Evolutionary conservation across 192 early-diverging fungal species (phyloP).

Genomic region (Linnemannia elongata): DNA sequence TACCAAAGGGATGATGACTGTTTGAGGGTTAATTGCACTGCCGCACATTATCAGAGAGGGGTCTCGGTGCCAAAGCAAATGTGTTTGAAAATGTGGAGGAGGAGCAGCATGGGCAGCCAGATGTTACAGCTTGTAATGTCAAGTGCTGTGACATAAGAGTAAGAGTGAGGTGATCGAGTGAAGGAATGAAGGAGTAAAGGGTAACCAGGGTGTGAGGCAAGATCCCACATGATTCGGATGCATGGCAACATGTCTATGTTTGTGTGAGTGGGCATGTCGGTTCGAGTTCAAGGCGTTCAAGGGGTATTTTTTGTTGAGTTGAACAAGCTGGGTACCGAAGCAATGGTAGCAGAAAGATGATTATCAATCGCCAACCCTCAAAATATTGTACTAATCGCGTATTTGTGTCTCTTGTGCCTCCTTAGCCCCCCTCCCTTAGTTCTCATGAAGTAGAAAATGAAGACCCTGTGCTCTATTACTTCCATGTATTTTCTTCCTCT

Average conservation of each 20-base stretch:
- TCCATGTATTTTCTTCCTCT: neutral
- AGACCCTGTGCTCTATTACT: neutral
- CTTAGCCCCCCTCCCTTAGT: neutral
- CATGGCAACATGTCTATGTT: neutral
- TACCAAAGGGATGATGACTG: neutral
- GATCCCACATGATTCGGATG: neutral
- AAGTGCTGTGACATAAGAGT: neutral
- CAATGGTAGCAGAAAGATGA: neutral
- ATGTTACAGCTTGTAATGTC: neutral
- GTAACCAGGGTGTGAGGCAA: neutral
- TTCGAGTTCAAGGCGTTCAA: neutral
- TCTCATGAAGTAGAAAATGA: neutral
- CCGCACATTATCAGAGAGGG: neutral
- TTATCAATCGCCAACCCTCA: slow-evolving; percentile 21
- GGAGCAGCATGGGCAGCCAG: neutral
- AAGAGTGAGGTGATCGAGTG: neutral
- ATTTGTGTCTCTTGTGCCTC: too few species aligned
- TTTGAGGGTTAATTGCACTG: neutral
- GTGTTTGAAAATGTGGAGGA: neutral
- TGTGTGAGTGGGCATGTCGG: neutral
- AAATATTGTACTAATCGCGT: neutral
- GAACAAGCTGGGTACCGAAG: slow-evolving; percentile 3
- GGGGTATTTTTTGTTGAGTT: neutral
- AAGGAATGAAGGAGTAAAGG: neutral
- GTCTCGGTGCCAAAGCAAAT: neutral